Percentiles rank a stretch among this genome's conserved stretches.
Evolutionary conservation across 306 rosid genomes (phyloP).

Genomic region (Medicago lupulina): DNA sequence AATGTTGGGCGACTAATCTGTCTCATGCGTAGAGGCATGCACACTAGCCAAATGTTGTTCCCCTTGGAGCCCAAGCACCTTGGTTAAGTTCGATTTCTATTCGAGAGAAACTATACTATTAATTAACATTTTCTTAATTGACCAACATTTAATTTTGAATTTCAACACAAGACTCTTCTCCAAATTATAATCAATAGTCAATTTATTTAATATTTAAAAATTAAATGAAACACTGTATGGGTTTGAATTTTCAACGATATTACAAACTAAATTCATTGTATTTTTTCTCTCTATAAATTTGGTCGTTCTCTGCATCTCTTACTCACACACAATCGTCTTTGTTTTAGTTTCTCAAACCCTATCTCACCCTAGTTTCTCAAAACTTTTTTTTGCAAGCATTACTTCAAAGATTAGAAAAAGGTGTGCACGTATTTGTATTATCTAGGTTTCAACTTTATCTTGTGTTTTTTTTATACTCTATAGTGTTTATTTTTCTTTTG

Average conservation of each 20-base stretch:
- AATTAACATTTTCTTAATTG: too few relatives aligned
- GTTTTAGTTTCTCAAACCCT: slow-evolving; percentile 1
- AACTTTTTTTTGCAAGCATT: neutral
- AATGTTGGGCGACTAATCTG: too few relatives aligned
- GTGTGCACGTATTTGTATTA: neutral
- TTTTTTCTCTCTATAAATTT: neutral
- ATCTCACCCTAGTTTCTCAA: neutral
- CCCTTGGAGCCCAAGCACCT: too few relatives aligned
- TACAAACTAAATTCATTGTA: neutral
- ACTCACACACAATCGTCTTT: neutral
- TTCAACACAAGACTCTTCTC: too few relatives aligned
- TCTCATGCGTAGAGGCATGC: too few relatives aligned
- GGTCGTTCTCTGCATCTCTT: neutral
- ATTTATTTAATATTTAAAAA: too few relatives aligned
- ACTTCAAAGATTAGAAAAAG: neutral
- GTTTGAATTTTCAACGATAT: neutral
- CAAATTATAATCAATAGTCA: too few relatives aligned
- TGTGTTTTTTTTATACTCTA: neutral
- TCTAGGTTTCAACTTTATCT: neutral
- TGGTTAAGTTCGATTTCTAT: too few relatives aligned
- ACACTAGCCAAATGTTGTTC: too few relatives aligned
- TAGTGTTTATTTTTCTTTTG: neutral
- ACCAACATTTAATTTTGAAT: too few relatives aligned
- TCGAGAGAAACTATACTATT: too few relatives aligned
- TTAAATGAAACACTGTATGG: too few relatives aligned